Percentiles rank a stretch among this genome's conserved stretches.
These are phyloP conservation scores for Rubus idaeus DNA, from an alignment of 306 rosid genomes.

Conservation along the genomic window DNA sequence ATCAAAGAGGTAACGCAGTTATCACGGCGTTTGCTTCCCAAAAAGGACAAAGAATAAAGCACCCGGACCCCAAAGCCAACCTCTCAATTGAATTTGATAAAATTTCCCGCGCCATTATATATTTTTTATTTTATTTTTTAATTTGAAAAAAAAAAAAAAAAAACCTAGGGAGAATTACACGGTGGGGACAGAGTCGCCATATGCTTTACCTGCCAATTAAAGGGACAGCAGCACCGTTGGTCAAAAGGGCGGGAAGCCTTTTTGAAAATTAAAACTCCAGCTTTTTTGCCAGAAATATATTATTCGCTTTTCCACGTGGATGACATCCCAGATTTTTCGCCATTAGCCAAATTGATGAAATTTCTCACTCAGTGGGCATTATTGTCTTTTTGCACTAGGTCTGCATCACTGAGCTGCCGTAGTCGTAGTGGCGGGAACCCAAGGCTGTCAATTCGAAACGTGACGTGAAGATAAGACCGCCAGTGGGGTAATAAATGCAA, in stretches of 20 bases:
- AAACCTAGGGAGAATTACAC: background rate
- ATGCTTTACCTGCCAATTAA: slow-evolving; percentile 23
- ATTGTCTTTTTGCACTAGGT: background rate
- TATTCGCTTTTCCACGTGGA: background rate
- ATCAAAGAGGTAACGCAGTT: background rate
- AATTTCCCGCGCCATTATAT: slow-evolving; percentile 25
- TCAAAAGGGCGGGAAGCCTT: slow-evolving; percentile 16
- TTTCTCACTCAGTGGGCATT: background rate
- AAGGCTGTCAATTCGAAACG: background rate
- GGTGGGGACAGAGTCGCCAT: background rate
- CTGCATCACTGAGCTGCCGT: background rate
- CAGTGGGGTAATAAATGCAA: background rate
- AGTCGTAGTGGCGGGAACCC: background rate
- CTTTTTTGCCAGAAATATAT: background rate
- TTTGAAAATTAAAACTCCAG: background rate
- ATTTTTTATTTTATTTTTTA: background rate
- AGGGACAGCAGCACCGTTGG: background rate
- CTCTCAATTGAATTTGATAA: slow-evolving; percentile 30
- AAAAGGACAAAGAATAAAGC: background rate
- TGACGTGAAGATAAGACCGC: background rate
- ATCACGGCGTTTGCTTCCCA: slow-evolving; percentile 2
- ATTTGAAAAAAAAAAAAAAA: background rate
- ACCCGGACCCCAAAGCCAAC: slow-evolving; percentile 12
- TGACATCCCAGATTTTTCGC: no score
- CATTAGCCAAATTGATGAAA: background rate